Conservation (phyloP, 2,329 filamentous ascomycete genomes). For the Paramyrothecium sp. region DNA sequence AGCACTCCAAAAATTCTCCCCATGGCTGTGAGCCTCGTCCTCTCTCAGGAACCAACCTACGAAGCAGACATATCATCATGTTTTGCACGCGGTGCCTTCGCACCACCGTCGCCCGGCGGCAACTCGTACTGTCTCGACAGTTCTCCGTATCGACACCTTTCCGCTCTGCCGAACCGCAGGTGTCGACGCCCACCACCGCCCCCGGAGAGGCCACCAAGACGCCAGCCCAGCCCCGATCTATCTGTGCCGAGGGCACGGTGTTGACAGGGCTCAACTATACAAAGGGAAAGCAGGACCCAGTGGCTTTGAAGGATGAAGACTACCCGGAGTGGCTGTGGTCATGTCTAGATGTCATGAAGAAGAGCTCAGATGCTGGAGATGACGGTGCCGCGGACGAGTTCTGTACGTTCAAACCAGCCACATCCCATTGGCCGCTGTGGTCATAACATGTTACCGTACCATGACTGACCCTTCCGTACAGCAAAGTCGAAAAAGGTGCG, state of each 20-base stretch:
- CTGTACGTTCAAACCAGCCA: constrained; percentile 55
- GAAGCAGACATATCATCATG: constrained; percentile 31
- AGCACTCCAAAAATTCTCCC: constrained; percentile 27
- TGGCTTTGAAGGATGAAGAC: constrained; percentile 70
- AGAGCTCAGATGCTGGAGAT: constrained; percentile 44
- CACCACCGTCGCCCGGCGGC: constrained; percentile 29
- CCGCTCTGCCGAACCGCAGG: constrained; percentile 33
- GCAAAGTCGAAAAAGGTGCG: constrained; percentile 86
- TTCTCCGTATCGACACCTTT: constrained; percentile 39
- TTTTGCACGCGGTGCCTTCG: constrained; percentile 50
- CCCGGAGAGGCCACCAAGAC: constrained; percentile 27
- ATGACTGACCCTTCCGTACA: constrained; percentile 29
- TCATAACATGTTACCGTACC: not conserved
- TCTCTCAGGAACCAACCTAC: constrained; percentile 3
- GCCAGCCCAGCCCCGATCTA: constrained; percentile 37
- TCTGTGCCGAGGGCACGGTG: constrained; percentile 65
- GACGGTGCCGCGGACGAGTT: constrained; percentile 70
- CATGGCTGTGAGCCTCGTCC: constrained; percentile 17
- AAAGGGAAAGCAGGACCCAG: constrained; percentile 70
- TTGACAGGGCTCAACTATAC: constrained; percentile 75
- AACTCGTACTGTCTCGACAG: constrained; percentile 28
- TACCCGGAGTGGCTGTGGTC: constrained; percentile 83
- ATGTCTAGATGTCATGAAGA: constrained; percentile 63
- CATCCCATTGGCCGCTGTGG: not conserved
- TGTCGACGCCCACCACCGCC: constrained; percentile 32